These are phyloP conservation scores for Kurtzmaniella quercitrusa DNA, from an alignment of 1,139 yeast species.

Conservation along the genomic window DNA sequence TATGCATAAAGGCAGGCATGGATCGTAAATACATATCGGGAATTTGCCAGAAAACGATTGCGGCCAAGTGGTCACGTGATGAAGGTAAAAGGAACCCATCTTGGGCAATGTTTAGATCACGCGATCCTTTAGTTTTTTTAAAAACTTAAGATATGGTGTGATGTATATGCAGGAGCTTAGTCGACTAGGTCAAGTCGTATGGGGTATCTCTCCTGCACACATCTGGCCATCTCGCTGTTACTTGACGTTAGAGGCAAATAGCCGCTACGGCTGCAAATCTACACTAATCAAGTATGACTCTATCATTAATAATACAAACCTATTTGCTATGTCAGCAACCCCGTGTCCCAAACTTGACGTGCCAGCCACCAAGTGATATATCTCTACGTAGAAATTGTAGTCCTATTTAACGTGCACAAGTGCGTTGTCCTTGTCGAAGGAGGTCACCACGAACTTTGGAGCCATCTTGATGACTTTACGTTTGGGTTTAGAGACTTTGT, in stretches of 20 bases:
- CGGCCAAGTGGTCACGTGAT: not conserved
- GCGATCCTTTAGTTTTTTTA: too few relatives aligned
- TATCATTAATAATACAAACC: not conserved
- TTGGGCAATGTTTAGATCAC: not conserved
- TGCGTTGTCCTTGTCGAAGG: constrained; percentile 9
- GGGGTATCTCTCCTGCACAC: not conserved
- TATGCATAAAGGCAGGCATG: not conserved
- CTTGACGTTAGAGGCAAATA: constrained; percentile 1
- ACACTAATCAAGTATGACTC: not conserved
- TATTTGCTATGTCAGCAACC: not conserved
- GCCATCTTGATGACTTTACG: not conserved
- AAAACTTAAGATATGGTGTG: too few relatives aligned
- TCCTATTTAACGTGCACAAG: constrained; percentile 9
- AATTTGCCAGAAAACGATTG: too few relatives aligned
- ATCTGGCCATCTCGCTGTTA: not conserved
- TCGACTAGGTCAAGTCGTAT: too few relatives aligned
- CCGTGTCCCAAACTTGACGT: not conserved
- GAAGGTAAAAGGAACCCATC: not conserved
- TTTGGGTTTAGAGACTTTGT: not conserved
- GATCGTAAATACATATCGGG: not conserved
- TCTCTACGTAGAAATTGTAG: not conserved
- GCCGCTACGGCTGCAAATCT: constrained; percentile 3
- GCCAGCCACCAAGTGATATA: not conserved
- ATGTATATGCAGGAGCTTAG: too few relatives aligned
- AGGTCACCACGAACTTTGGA: constrained; percentile 9